phyloP scores from a whole-genome alignment of 2,329 filamentous ascomycete genomes.

The Byssochlamys sp. region DNA sequence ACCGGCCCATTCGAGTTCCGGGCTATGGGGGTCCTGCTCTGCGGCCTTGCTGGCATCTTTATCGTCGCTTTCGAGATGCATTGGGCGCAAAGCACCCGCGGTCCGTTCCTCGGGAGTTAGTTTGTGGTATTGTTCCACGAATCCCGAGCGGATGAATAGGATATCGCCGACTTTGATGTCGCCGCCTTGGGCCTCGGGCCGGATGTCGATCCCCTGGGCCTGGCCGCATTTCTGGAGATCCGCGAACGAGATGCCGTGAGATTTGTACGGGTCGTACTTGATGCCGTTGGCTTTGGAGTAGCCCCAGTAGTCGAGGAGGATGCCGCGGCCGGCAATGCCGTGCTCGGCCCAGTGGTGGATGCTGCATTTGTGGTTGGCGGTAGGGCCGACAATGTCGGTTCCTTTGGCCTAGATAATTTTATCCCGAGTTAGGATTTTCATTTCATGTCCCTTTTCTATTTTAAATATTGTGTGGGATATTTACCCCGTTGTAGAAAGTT shows the following conservation, averaged over 20 bases:
- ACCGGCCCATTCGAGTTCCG: constrained; percentile 36
- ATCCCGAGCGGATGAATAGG: constrained; percentile 56
- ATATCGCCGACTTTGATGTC: constrained; percentile 55
- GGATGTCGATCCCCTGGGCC: constrained; percentile 54
- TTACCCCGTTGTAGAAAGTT: constrained; percentile 34
- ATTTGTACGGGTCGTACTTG: constrained; percentile 43
- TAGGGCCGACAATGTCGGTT: constrained; percentile 24
- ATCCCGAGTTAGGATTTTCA: neutral
- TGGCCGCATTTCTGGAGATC: constrained; percentile 51
- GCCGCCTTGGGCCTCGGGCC: constrained; percentile 43
- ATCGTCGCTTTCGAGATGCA: constrained; percentile 11
- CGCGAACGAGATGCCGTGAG: constrained; percentile 44
- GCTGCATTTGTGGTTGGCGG: constrained; percentile 30
- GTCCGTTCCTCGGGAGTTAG: constrained; percentile 28
- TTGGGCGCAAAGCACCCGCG: constrained; percentile 20
- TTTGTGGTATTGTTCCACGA: constrained; percentile 48
- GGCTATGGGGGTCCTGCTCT: neutral
- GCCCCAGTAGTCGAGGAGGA: constrained; percentile 34
- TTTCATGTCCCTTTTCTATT: neutral
- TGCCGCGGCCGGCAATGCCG: constrained; percentile 34
- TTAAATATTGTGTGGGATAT: neutral
- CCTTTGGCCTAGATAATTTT: constrained; percentile 19
- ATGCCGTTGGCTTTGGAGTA: constrained; percentile 45
- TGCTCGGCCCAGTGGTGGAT: constrained; percentile 35
- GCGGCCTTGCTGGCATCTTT: constrained; percentile 32